phyloP scores from a whole-genome alignment of 2,329 filamentous ascomycete genomes.

The Talaromyces funiculosus region DNA sequence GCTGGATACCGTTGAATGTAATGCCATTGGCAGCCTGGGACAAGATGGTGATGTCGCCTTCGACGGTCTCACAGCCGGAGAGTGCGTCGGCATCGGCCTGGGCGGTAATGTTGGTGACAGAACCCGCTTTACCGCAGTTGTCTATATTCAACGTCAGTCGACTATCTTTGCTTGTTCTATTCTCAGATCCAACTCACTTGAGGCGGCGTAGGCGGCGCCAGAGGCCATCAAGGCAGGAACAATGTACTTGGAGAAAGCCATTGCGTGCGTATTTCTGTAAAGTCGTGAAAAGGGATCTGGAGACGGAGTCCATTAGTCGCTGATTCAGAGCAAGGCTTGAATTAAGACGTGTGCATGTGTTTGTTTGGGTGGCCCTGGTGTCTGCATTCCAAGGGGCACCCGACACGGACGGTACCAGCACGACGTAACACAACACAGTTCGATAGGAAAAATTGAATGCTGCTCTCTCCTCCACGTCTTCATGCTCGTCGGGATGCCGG shows the following conservation, averaged over 20 bases:
- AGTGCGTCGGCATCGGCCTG: constrained; percentile 59
- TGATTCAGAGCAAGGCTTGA: neutral
- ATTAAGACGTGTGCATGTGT: neutral
- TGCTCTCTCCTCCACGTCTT: neutral
- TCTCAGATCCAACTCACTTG: constrained; percentile 20
- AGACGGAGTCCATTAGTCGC: neutral
- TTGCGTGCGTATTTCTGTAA: constrained; percentile 25
- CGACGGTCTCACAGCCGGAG: constrained; percentile 60
- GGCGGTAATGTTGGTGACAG: constrained; percentile 50
- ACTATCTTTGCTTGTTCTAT: neutral
- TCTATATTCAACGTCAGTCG: constrained; percentile 19
- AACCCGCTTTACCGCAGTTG: constrained; percentile 16
- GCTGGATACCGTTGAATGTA: constrained; percentile 54
- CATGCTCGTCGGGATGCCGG: neutral
- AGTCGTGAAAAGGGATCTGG: constrained; percentile 4
- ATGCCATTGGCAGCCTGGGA: constrained; percentile 53
- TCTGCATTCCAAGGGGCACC: constrained; percentile 8
- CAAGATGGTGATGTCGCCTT: constrained; percentile 63
- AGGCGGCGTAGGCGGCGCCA: constrained; percentile 47
- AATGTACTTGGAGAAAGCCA: constrained; percentile 52
- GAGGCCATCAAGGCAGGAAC: constrained; percentile 52
- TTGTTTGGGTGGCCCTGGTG: neutral
- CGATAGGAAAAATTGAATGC: neutral
- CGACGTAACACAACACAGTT: neutral
- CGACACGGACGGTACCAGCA: constrained; percentile 6